A percentile compares a stretch with the other conserved stretches of the same genome.
These are phyloP conservation scores for Dipodascus albidus DNA, from an alignment of 805 yeast genomes.

Conservation along the genomic window DNA sequence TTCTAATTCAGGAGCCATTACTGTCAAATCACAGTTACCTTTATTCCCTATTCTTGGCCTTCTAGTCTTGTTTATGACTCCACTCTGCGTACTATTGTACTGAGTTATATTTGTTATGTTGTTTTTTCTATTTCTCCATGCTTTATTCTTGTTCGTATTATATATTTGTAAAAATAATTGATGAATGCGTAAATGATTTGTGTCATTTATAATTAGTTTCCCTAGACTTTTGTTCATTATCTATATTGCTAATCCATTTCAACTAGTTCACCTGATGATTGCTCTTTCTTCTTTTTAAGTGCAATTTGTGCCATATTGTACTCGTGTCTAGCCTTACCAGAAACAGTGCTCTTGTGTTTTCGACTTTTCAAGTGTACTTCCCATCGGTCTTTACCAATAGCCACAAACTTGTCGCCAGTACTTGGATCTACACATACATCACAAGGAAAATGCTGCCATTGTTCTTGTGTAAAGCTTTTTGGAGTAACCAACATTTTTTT, in stretches of 20 bases:
- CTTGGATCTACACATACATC: slow-evolving; percentile 44
- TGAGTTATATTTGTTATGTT: no score
- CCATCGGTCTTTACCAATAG: slow-evolving; percentile 69
- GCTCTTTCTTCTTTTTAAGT: not conserved
- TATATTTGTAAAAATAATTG: no score
- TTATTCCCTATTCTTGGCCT: not conserved
- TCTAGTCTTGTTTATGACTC: not conserved
- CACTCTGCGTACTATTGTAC: not conserved
- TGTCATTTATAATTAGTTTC: no score
- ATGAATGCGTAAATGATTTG: no score
- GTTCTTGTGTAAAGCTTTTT: slow-evolving; percentile 14
- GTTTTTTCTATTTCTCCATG: no score
- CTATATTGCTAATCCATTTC: no score
- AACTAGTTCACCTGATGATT: no score
- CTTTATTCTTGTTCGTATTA: no score
- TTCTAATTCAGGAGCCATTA: not conserved
- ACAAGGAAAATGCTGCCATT: slow-evolving; percentile 66
- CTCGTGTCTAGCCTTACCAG: slow-evolving; percentile 24
- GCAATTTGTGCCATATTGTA: not conserved
- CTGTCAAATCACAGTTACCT: not conserved
- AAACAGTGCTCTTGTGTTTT: slow-evolving; percentile 36
- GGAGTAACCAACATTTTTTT: slow-evolving; percentile 21
- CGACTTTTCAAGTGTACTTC: slow-evolving; percentile 54
- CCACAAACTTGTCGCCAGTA: slow-evolving; percentile 42
- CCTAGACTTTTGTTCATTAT: no score